Base-by-base conservation (phyloP, 495 filamentous ascomycete species). In the Neohortaea acidophila region DNA sequence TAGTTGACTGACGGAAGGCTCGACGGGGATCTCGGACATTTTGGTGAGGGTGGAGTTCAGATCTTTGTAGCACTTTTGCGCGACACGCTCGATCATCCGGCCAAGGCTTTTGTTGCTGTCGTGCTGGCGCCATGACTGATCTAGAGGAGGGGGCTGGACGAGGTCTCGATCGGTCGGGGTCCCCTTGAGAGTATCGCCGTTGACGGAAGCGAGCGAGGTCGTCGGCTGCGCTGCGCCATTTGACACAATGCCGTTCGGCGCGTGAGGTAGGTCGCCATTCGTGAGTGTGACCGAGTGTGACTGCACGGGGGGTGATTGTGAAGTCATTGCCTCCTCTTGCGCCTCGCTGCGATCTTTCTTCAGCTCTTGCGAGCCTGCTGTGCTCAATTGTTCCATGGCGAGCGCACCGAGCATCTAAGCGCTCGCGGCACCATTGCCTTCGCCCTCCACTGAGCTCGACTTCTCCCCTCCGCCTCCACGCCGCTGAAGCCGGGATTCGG, bases 61-160 rank as follows among this genome's bases (percentile, higher is more conserved):
- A 38, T 75, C 72, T 41, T 78, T 79, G 58, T 79, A 85, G 29
- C 79, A 81, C 57, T 81, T 75, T 54, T 94, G 83, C 21, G 77
- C 77, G 10, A 87, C 68, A 39, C 89, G 72, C 36, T 68, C 67
- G 31, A 94, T 64, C 17, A 97, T 60, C 25, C 36, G 35, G 17
- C 47, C 47, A 6, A 50, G 35, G 3, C 36, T 26, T 28, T 50
- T 50, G 39, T 50, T 45, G n/a, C 6, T 7, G 6, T 18, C 11
- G 13, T 21, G 12, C 11, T 32, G 12, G 15, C 42, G 36, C 47
- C 47, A 50, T 41, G 37, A 23, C 29, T 45, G 42, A 27, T 50
- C 47, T n/a, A 50, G 33, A 21, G 8, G 37, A 1, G 47, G 47
- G 20, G 47, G 42, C 21, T 4, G 17, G 4, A 35, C 33, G 13